A percentile compares a stretch with the other conserved stretches of the same genome.
These are phyloP conservation scores for Melianthus villosus DNA, from an alignment of 441 rosid species.

Conservation along the genomic window DNA sequence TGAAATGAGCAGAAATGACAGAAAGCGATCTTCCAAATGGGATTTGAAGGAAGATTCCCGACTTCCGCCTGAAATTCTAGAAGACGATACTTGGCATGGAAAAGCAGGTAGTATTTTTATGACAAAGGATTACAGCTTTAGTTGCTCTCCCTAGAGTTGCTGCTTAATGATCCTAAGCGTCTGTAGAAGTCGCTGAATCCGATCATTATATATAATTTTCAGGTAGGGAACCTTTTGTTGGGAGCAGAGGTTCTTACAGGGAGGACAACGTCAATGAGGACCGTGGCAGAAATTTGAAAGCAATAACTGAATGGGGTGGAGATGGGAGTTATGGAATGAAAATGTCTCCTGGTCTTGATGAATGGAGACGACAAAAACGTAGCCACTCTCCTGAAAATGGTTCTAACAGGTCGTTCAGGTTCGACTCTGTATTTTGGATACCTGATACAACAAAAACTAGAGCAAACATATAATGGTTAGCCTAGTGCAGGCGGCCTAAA, in stretches of 20 bases:
- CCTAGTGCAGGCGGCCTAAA: no score
- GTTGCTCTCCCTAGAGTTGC: no score
- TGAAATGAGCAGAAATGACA: conserved; percentile 49
- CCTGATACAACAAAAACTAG: not conserved
- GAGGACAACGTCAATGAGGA: conserved; percentile 27
- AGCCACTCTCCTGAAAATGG: conserved; percentile 45
- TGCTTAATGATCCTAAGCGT: conserved; percentile 32
- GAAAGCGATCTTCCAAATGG: conserved; percentile 68
- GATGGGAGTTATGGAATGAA: conserved; percentile 35
- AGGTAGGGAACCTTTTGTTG: conserved; percentile 33
- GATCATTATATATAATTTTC: conserved; percentile 19
- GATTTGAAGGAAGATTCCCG: conserved; percentile 53
- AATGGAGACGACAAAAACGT: conserved; percentile 41
- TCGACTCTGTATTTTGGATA: conserved; percentile 8
- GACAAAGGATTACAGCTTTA: no score
- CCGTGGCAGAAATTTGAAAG: conserved; percentile 21
- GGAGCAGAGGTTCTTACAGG: conserved; percentile 38
- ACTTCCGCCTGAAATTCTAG: conserved; percentile 22
- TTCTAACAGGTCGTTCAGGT: conserved; percentile 48
- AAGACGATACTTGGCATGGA: no score
- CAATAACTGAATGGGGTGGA: conserved; percentile 22
- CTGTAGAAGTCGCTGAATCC: conserved; percentile 22
- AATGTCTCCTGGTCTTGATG: conserved; percentile 70
- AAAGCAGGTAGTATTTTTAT: no score
- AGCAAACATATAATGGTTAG: no score